Evolutionary conservation across 257 asterid species (phyloP).

Genomic region (Plantago elongata): DNA sequence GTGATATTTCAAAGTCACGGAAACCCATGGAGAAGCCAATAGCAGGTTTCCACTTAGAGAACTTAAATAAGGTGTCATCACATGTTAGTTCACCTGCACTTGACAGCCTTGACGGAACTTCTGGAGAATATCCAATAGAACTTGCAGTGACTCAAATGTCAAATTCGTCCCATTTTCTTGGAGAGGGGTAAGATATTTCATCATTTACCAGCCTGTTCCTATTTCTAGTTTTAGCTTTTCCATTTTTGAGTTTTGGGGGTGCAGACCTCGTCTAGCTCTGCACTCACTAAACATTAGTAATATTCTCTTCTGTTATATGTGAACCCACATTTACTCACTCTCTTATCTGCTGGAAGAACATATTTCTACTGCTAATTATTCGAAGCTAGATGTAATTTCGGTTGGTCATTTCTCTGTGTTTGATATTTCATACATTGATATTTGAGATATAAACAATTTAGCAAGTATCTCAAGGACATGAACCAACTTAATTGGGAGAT

Average conservation of each 20-base stretch:
- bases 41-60: slow-evolving; percentile 28
- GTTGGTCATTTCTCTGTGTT: no score
- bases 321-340: slow-evolving; percentile 2
- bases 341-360: neutral
- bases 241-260: neutral
- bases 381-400: neutral
- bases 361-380: neutral
- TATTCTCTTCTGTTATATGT: neutral
- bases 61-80: slow-evolving; percentile 33
- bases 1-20: slow-evolving; percentile 34
- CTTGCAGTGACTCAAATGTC: slow-evolving; percentile 70
- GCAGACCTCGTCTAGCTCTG: neutral
- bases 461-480: no score
- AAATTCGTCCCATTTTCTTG: slow-evolving; percentile 44
- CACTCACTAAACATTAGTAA: neutral
- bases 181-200: slow-evolving; percentile 60
- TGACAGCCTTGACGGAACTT: slow-evolving; percentile 32
- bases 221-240: neutral
- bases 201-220: slow-evolving; percentile 1
- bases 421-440: no score
- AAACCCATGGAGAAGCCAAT: slow-evolving; percentile 27
- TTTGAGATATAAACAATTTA: no score
- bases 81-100: slow-evolving; percentile 26
- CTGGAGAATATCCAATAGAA: slow-evolving; percentile 38
- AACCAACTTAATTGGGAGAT: no score